Conservation (phyloP, 73 alveolate genomes). For the Paramecium pentaurelia region DNA sequence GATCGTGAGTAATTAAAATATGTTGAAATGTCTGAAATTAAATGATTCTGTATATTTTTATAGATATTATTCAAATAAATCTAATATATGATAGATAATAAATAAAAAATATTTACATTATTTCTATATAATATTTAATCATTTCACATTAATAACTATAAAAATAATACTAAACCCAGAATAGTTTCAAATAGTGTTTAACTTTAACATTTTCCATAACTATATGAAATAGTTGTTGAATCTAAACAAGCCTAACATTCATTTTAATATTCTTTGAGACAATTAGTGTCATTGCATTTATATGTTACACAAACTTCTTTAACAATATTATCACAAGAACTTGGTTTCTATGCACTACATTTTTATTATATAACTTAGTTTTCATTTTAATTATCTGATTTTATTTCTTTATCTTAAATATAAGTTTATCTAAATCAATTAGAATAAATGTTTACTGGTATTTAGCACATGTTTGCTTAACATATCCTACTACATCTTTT, state of each 20-base stretch:
- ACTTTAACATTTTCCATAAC: neutral
- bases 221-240: neutral
- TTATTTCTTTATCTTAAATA: neutral
- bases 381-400: neutral
- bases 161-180: neutral
- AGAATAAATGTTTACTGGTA: neutral
- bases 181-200: neutral
- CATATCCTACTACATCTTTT: neutral
- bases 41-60: neutral
- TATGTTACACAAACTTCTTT: neutral
- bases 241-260: neutral
- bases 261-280: neutral
- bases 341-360: neutral
- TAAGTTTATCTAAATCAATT: neutral
- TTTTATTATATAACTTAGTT: neutral
- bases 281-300: neutral
- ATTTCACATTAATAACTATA: neutral
- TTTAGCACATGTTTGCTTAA: neutral
- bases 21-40: neutral
- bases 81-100: too few species aligned
- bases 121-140: neutral
- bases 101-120: too few species aligned
- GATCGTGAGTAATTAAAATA: neutral
- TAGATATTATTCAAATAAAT: neutral
- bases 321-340: neutral